Evolutionary conservation across 73 alveolate genomes (phyloP), one percentile per base, ranked within the genome.

Genomic region (Paramecium sexaurelia): DNA sequence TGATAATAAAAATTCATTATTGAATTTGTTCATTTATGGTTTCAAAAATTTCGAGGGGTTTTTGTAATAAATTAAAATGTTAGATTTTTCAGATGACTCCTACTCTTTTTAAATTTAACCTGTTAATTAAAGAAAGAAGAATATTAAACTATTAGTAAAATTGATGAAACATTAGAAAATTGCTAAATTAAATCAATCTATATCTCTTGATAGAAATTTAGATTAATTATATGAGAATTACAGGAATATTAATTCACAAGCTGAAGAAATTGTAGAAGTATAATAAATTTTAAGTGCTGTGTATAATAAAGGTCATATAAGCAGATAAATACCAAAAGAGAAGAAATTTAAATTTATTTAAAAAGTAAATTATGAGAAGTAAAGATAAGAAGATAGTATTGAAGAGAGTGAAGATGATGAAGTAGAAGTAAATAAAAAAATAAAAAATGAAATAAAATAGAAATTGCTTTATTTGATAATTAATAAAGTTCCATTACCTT

Each of bases 1-100:
- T 47, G 19, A 15, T 9, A 43, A 43, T 43, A 47, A 51, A 51
- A 51, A 51, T 51, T 51, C 67, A 51, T 51, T 51, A 51, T 51
- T 51, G 67, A 51, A 51, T 51, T 51, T 51, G 67, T 51, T 51
- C 67, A 51, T 51, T 51, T 51, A 51, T 51, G 67, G 67, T 51
- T 51, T 51, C 67, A 51, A 51, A 51, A 51, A 17, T 51, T 51
- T 51, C 5, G 27, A 51, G 67, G 67, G 67, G 7, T 17, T 51
- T 51, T 51, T 51, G 67, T 51, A 51, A 51, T 51, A 15, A 51
- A 51, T 51, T 51, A 51, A 51, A 51, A 51, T 51, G 67, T 51
- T 51, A 51, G 67, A 51, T 51, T 51, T 51, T 51, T 51, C 67
- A 51, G 67, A 51, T 51, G 67, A 51, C 67, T 51, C 67, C 67